These are phyloP conservation scores for Fraxinus sp. DNA, from an alignment of 305 asterid species.

Conservation along the genomic window DNA sequence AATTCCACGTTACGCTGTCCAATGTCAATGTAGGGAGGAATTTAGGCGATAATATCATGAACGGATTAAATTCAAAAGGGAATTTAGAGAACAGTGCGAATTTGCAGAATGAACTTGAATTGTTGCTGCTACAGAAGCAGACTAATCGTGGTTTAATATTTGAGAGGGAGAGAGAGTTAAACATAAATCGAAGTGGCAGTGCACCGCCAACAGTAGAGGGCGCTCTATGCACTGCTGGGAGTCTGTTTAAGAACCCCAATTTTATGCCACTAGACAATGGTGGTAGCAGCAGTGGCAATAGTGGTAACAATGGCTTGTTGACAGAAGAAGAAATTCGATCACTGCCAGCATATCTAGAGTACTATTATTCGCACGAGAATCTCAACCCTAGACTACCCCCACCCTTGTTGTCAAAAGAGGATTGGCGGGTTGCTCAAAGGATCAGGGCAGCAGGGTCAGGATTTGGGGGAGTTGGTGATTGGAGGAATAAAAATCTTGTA, in stretches of 20 bases:
- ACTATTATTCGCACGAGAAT: slow-evolving; percentile 78
- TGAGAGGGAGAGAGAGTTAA: slow-evolving; percentile 54
- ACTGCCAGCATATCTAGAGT: slow-evolving; percentile 72
- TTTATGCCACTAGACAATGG: slow-evolving; percentile 27
- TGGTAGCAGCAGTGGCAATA: slow-evolving; percentile 23
- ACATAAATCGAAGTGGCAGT: slow-evolving; percentile 71
- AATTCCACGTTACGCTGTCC: slow-evolving; percentile 16
- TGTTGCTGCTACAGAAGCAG: slow-evolving; percentile 43
- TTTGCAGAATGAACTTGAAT: slow-evolving; percentile 52
- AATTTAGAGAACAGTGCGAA: slow-evolving; percentile 35
- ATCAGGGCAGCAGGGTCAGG: slow-evolving; percentile 53
- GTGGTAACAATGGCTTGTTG: slow-evolving; percentile 25
- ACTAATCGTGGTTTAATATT: slow-evolving; percentile 37
- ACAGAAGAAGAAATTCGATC: slow-evolving; percentile 83
- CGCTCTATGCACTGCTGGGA: slow-evolving; percentile 56
- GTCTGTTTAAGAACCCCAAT: slow-evolving; percentile 47
- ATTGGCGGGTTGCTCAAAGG: slow-evolving; percentile 75
- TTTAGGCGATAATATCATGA: slow-evolving; percentile 27
- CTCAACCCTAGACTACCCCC: slow-evolving; percentile 80
- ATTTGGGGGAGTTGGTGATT: slow-evolving; percentile 37
- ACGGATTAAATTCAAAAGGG: slow-evolving; percentile 48
- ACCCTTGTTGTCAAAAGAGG: slow-evolving; percentile 64
- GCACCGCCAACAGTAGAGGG: slow-evolving; percentile 83
- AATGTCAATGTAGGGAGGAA: slow-evolving; percentile 30
- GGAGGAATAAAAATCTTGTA: slow-evolving; percentile 31